Percentiles rank a stretch among this genome's conserved stretches.
These are phyloP conservation scores for Candida sanyaensis DNA, from an alignment of 1,139 yeast genomes.

Conservation along the genomic window DNA sequence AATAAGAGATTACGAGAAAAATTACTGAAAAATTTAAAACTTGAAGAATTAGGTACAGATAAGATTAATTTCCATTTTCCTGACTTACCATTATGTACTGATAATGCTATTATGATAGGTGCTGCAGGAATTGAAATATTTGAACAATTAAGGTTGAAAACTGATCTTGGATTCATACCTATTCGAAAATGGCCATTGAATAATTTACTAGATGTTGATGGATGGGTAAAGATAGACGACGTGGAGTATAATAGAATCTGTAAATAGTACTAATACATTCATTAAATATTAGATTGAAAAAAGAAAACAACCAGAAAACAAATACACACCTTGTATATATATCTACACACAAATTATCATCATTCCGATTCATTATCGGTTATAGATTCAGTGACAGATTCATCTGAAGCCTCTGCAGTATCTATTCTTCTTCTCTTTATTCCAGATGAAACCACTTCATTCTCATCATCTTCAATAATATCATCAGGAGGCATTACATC, in stretches of 20 bases:
- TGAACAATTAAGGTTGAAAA: slow-evolving; percentile 51
- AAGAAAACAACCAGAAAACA: too few relatives aligned
- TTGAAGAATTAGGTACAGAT: slow-evolving; percentile 7
- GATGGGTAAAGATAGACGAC: slow-evolving; percentile 42
- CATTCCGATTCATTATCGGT: not conserved
- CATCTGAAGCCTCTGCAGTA: not conserved
- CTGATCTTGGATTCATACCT: slow-evolving; percentile 58
- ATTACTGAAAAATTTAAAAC: slow-evolving; percentile 39
- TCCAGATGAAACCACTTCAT: slow-evolving; percentile 1
- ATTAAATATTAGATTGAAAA: not conserved
- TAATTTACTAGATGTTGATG: slow-evolving; percentile 47
- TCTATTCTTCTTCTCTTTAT: not conserved
- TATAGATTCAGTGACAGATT: not conserved
- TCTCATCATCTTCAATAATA: slow-evolving; percentile 7
- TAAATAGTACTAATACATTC: slow-evolving; percentile 10
- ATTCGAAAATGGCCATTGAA: slow-evolving; percentile 75
- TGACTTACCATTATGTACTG: slow-evolving; percentile 75
- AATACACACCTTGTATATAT: slow-evolving; percentile 7
- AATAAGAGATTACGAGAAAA: slow-evolving; percentile 58
- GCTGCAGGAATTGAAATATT: slow-evolving; percentile 91
- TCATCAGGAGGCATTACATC: slow-evolving; percentile 29
- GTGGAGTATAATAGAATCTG: slow-evolving; percentile 15
- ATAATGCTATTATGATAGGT: slow-evolving; percentile 96
- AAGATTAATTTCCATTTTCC: slow-evolving; percentile 58
- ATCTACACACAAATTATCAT: not conserved